Base-by-base conservation (phyloP, 768 basidiomycete genomes). In the Psilocybe sp. region DNA sequence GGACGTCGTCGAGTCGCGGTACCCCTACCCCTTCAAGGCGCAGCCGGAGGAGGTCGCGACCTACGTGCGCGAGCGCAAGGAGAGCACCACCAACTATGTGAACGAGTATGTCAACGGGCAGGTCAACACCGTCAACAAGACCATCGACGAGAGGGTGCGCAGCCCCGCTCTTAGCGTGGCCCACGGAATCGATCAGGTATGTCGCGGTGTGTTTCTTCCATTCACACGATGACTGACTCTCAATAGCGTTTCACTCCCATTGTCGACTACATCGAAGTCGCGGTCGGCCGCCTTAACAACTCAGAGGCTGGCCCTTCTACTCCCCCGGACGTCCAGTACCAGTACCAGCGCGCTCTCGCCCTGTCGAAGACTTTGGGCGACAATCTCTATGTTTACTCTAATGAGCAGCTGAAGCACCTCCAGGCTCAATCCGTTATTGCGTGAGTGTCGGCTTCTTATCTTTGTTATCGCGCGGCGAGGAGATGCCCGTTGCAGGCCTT, bases 1-100 rank as follows among this genome's bases (percentile, higher is more conserved):
- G 35, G 88, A 92, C 62, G 81, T 65, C 15, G 85, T 91, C 47
- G 76, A 90, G 71, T 73, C 77, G 47, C 79, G 80, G 46, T 89
- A 83, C 63, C 90, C 89, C 11, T 85, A 84, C 62, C 80, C 88
- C 4, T 92, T 91, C 77, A 74, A 81, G 52, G 80, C 80, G 14
- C 80, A 81, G 59, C 84, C 88, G 3, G 85, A 86, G 58, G 88
- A 91, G 2, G 79, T 92, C 16, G 73, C 73, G 28, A 74, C 70
- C 10, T 81, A 79, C 52, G 74, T 89, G 35, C 81, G 78, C 57
- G 74, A 81, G 51, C 71, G 73, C 50, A 78, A 74, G 42, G 77
- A 86, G 54, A 76, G 64, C 60, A 78, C 80, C 38, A 74, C 79
- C 5, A 70, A 77, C 39, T 76, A 70, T 40, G 70, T 79, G 19